Percentiles rank a stretch among this genome's conserved stretches.
phyloP scores from a whole-genome alignment of 331 rosid species.

The Cucumis variabilis region DNA sequence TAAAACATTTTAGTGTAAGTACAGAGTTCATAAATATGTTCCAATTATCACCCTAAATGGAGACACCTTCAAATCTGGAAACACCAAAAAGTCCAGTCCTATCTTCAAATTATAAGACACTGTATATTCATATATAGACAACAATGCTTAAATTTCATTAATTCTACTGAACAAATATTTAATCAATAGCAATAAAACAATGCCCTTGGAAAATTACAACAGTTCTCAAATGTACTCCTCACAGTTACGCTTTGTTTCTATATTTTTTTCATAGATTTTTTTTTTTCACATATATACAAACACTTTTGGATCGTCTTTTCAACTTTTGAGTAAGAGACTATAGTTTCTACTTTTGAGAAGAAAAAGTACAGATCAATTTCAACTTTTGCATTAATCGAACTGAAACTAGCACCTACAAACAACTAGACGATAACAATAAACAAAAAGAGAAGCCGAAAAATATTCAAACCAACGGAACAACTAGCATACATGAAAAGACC shows the following conservation, averaged over 20 bases:
- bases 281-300: too few relatives aligned
- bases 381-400: background rate
- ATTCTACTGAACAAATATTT: background rate
- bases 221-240: background rate
- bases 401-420: background rate
- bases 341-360: background rate
- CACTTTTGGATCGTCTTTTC: background rate
- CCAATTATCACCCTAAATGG: background rate
- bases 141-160: background rate
- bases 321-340: background rate
- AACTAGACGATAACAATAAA: background rate
- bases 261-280: too few relatives aligned
- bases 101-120: background rate
- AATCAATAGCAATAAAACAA: background rate
- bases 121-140: background rate
- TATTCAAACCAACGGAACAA: background rate
- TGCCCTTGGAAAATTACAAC: background rate
- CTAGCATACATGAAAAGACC: background rate
- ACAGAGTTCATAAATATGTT: background rate
- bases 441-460: background rate
- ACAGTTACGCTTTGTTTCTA: background rate
- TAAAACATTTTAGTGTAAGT: slow-evolving; percentile 2
- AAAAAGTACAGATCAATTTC: background rate
- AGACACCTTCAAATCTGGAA: background rate
- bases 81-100: background rate